Evolutionary conservation across 306 rosid species (phyloP), one percentile per base, ranked within the genome.

Genomic region (Canavalia ensiformis): DNA sequence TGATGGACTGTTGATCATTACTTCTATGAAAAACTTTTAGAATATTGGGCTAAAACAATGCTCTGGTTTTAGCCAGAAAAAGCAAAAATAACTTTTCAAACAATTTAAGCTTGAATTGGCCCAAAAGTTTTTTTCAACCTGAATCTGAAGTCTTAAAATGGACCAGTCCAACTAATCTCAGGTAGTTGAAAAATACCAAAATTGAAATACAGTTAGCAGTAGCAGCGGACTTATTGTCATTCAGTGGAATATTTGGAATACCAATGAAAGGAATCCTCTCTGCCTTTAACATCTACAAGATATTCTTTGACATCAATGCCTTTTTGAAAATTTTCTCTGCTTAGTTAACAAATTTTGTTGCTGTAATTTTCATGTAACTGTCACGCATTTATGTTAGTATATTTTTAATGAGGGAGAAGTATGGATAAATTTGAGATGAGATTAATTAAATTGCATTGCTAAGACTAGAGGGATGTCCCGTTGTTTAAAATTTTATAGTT

Each of bases 381-480:
- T 66, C 51, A 29, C 37, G 51, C 34, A 56, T 66, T 55, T 74
- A 29, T 65, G 28, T 71, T 6, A 1, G 12, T 78, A 29, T 68
- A 78, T 46, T 74, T 5, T 42, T 31, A 30, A 59, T 35, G 8
- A 46, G 18, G 30, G 29, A 62, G 49, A 60, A 44, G 28, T 75
- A 18, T 56, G 11, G 30, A 52, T 56, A 13, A 63, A 68, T 68
- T 35, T 74, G 29, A 56, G 68, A 35, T 58, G 71, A 70, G 54
- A 33, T 49, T 76, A 9, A 35, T 76, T 49, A 67, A 46, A 50
- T 66, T 75, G 64, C 72, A 65, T 46, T 82, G 77, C 63, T 4
- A 63, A 52, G 56, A 39, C 33, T 62, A 65, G 60, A 74, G 76
- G 13, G 13, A 30, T 6, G 8, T 65, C 7, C 50, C 39, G 28